phyloP scores from a whole-genome alignment of 2,329 filamentous ascomycete species.

The Sporothrix protearum region DNA sequence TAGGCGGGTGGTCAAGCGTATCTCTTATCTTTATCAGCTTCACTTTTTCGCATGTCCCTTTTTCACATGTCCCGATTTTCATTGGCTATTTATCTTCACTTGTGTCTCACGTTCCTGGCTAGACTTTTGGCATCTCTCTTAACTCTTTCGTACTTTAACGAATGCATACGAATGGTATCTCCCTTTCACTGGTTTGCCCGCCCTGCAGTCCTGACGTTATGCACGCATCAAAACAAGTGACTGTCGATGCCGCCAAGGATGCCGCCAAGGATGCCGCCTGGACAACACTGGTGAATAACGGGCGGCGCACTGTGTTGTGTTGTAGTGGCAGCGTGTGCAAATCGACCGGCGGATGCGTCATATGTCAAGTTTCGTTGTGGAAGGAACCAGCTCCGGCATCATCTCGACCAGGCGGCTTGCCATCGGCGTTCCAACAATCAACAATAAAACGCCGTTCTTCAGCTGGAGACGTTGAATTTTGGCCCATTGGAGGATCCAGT shows the following conservation, averaged over 20 bases:
- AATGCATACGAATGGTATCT: neutral
- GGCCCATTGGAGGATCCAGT: slow-evolving; percentile 27
- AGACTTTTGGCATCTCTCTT: neutral
- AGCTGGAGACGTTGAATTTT: slow-evolving; percentile 44
- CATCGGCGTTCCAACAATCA: slow-evolving; percentile 46
- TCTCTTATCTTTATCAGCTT: neutral
- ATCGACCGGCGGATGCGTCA: slow-evolving; percentile 33
- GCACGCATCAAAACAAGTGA: no score
- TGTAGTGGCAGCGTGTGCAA: slow-evolving; percentile 31
- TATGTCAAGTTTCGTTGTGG: slow-evolving; percentile 19
- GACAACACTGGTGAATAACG: neutral
- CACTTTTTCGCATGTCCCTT: neutral
- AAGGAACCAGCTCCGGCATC: no score
- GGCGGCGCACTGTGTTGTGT: neutral
- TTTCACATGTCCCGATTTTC: neutral
- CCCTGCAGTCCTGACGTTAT: no score
- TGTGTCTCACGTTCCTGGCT: neutral
- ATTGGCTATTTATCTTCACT: neutral
- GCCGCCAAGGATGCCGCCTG: neutral
- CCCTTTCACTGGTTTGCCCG: neutral
- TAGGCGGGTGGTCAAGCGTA: neutral
- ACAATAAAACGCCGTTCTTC: slow-evolving; percentile 48
- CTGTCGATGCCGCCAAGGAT: neutral
- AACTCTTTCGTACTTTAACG: neutral
- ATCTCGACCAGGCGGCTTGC: slow-evolving; percentile 30